phyloP scores from a whole-genome alignment of 2,329 filamentous ascomycete species.

The Penicillium concentricum region DNA sequence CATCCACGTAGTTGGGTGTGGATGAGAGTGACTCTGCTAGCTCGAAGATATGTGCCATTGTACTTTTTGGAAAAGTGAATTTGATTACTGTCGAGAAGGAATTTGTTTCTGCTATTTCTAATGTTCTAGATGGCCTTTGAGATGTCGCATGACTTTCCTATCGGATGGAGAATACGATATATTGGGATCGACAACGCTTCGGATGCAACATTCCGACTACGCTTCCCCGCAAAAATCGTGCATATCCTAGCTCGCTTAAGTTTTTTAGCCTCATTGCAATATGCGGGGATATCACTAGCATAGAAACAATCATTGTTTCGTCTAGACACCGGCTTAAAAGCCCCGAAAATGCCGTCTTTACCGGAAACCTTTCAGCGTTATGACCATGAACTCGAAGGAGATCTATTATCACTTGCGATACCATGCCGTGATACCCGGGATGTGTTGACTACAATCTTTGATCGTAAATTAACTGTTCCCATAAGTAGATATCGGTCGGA shows the following conservation, averaged over 20 bases:
- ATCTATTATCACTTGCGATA: not conserved
- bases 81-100: not conserved
- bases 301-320: not conserved
- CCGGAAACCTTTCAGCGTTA: not conserved
- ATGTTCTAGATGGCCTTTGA: not conserved
- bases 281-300: too few species aligned
- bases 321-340: not conserved
- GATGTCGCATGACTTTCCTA: not conserved
- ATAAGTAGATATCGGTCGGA: not conserved
- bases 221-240: not conserved
- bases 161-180: not conserved
- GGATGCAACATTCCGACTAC: not conserved
- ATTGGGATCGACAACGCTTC: not conserved
- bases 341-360: not conserved
- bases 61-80: not conserved
- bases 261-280: too few species aligned
- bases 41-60: not conserved
- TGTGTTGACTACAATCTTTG: not conserved
- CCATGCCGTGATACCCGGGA: not conserved
- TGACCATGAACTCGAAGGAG: not conserved
- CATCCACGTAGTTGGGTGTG: slow-evolving; percentile 37
- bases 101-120: not conserved
- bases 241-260: too few species aligned
- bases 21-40: not conserved
- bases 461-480: not conserved